phyloP scores from a whole-genome alignment of 2,329 filamentous ascomycete genomes.

The Escovopsis sp. region DNA sequence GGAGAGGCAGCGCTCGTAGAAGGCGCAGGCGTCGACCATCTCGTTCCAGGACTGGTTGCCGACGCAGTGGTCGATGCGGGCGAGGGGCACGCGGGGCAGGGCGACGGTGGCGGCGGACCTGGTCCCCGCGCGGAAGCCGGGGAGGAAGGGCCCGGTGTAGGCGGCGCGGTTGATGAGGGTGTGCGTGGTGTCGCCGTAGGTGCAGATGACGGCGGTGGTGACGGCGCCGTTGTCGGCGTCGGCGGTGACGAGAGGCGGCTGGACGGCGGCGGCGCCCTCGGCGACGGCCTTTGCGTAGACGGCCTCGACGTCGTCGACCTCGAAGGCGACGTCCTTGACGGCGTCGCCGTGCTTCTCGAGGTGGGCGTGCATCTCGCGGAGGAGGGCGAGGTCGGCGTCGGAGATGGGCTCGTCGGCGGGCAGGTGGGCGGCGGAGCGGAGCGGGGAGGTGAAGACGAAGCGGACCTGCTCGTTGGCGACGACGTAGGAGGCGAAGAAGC shows the following conservation, averaged over 20 bases:
- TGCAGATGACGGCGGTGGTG: slow-evolving; percentile 65
- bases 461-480: slow-evolving; percentile 61
- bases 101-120: slow-evolving; percentile 19
- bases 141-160: slow-evolving; percentile 69
- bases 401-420: slow-evolving; percentile 46
- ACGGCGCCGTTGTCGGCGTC: slow-evolving; percentile 58
- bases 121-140: slow-evolving; percentile 54
- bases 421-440: slow-evolving; percentile 46
- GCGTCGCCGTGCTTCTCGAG: slow-evolving; percentile 81
- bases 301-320: slow-evolving; percentile 75
- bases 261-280: slow-evolving; percentile 47
- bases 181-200: slow-evolving; percentile 92
- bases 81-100: slow-evolving; percentile 52
- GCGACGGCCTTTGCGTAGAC: slow-evolving; percentile 63
- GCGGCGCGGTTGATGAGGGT: slow-evolving; percentile 62
- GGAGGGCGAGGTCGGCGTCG: slow-evolving; percentile 45
- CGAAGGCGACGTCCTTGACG: slow-evolving; percentile 90
- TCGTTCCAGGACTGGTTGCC: slow-evolving; percentile 94
- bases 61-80: slow-evolving; percentile 87
- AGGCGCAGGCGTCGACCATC: slow-evolving; percentile 53
- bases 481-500: slow-evolving; percentile 71
- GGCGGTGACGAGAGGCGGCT: slow-evolving; percentile 36
- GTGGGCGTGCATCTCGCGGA: slow-evolving; percentile 67
- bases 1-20: slow-evolving; percentile 77
- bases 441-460: slow-evolving; percentile 73